These are phyloP conservation scores for Curvularia hawaiiensis DNA, from an alignment of 2,329 filamentous ascomycete genomes.

Conservation along the genomic window DNA sequence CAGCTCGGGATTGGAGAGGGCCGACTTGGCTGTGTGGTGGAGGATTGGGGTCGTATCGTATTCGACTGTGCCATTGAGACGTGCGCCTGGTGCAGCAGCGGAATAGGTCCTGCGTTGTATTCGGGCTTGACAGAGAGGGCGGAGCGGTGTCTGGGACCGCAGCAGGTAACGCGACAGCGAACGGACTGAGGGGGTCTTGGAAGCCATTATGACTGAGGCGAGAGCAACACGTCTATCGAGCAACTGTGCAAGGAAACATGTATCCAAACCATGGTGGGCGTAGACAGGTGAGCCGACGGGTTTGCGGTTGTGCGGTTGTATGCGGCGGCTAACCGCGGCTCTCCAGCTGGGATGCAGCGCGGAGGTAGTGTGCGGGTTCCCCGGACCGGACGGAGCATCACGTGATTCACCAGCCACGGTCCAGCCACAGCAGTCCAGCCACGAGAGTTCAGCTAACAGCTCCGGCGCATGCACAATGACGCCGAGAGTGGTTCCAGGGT, in stretches of 20 bases:
- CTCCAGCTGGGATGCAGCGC: slow-evolving; percentile 19
- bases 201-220: slow-evolving; percentile 34
- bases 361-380: slow-evolving; percentile 8
- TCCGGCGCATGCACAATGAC: slow-evolving; percentile 16
- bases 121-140: slow-evolving; percentile 30
- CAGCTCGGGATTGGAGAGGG: slow-evolving; percentile 75
- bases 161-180: slow-evolving; percentile 38
- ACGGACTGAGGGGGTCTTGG: slow-evolving; percentile 40
- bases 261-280: slow-evolving; percentile 13
- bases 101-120: slow-evolving; percentile 51
- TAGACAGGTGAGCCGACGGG: slow-evolving; percentile 17
- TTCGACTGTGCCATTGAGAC: slow-evolving; percentile 85
- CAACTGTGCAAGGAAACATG: neutral
- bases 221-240: slow-evolving; percentile 4
- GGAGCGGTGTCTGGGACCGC: slow-evolving; percentile 34
- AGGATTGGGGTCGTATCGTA: slow-evolving; percentile 83
- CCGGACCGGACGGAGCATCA: slow-evolving; percentile 4
- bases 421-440: no score
- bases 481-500: slow-evolving; percentile 1
- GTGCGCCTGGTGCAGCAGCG: slow-evolving; percentile 55
- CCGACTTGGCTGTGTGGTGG: slow-evolving; percentile 75
- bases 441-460: neutral
- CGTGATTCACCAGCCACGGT: slow-evolving; percentile 5
- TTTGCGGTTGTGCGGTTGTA: slow-evolving; percentile 13
- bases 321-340: slow-evolving; percentile 28